A percentile compares a stretch with the other conserved stretches of the same genome.
Conservation (phyloP, 805 yeast genomes). For the Monosporozyma siamensis region DNA sequence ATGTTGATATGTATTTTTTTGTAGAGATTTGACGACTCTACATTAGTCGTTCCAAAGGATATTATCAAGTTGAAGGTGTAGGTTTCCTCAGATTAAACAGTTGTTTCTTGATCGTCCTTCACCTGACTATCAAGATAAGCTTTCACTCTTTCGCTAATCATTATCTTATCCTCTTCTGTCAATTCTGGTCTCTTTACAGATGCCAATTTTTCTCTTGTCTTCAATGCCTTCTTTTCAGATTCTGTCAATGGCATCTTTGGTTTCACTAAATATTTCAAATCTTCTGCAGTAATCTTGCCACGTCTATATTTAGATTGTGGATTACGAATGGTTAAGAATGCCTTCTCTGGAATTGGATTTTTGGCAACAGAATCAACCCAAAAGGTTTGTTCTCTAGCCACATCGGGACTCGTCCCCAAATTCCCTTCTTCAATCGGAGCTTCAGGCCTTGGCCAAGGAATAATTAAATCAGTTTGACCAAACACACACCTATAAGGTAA, state of each 20-base stretch:
- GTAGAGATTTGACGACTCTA: no score
- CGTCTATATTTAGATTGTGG: slow-evolving; percentile 61
- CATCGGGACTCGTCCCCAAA: slow-evolving; percentile 46
- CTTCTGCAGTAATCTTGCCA: slow-evolving; percentile 52
- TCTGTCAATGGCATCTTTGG: slow-evolving; percentile 73
- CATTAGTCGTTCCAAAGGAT: no score
- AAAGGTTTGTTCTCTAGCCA: slow-evolving; percentile 63
- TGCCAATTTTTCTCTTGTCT: slow-evolving; percentile 42
- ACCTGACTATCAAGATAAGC: slow-evolving; percentile 25
- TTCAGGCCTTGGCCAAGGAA: slow-evolving; percentile 87
- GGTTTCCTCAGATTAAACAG: no score
- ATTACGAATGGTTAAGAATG: slow-evolving; percentile 62
- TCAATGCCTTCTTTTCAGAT: slow-evolving; percentile 50
- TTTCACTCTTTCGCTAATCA: slow-evolving; percentile 36
- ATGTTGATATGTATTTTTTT: no score
- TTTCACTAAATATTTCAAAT: slow-evolving; percentile 51
- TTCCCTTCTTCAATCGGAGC: slow-evolving; percentile 44
- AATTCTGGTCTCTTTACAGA: slow-evolving; percentile 33
- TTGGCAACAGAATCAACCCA: slow-evolving; percentile 58
- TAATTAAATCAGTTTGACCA: slow-evolving; percentile 55
- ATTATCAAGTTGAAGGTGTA: no score
- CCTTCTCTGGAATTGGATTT: slow-evolving; percentile 61
- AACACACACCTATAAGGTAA: slow-evolving; percentile 71
- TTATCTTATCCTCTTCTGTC: slow-evolving; percentile 35
- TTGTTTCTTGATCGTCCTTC: slow-evolving; percentile 7